Percentiles rank a stretch among this genome's conserved stretches.
These are phyloP conservation scores for Lipomyces sp. DNA, from an alignment of 805 yeast species.

Conservation along the genomic window DNA sequence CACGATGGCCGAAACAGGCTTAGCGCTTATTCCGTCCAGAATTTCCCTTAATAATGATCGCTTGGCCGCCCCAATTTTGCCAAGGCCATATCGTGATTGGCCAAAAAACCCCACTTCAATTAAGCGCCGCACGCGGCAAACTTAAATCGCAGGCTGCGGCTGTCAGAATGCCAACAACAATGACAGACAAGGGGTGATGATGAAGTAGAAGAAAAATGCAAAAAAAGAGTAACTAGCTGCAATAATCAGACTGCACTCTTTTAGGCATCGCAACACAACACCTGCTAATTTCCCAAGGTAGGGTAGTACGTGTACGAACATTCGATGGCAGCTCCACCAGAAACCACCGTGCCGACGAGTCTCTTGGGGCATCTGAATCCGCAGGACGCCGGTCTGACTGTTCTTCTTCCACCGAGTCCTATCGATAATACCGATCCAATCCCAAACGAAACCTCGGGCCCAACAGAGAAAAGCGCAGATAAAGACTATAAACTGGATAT, in stretches of 20 bases:
- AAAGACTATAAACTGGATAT: constrained; percentile 4
- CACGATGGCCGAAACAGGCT: no score
- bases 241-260: no score
- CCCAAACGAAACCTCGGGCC: not conserved
- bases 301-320: not conserved
- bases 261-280: no score
- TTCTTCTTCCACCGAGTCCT: constrained; percentile 23
- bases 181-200: not conserved
- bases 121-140: not conserved
- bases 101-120: not conserved
- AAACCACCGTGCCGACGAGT: not conserved
- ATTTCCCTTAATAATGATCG: no score
- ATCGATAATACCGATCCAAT: constrained; percentile 1
- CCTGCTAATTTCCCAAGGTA: not conserved
- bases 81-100: not conserved
- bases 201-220: no score
- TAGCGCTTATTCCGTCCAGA: no score
- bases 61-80: no score
- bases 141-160: not conserved
- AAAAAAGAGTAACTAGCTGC: no score
- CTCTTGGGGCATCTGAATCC: not conserved
- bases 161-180: not conserved
- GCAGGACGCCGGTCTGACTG: constrained; percentile 15
- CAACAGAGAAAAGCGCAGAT: not conserved
- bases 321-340: not conserved